Conservation (phyloP, 768 basidiomycete species). For the Leucocoprinus leucothites region DNA sequence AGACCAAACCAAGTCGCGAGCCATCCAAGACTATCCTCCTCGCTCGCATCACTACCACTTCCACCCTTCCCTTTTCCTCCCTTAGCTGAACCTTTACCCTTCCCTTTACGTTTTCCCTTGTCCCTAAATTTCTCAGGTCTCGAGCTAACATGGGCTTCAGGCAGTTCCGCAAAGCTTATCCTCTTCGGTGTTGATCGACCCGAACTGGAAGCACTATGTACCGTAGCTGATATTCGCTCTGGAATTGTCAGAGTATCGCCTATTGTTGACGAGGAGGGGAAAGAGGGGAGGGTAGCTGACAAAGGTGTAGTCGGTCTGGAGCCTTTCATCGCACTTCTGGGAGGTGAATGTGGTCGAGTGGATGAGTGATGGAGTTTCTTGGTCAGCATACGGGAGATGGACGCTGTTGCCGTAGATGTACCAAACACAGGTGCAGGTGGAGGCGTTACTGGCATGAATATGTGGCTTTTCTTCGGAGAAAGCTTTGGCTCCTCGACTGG, state of each 20-base stretch:
- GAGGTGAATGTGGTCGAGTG: conserved; percentile 60
- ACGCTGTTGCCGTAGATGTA: conserved; percentile 77
- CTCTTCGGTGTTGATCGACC: conserved; percentile 60
- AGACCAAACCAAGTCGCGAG: conserved; percentile 16
- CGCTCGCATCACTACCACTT: conserved; percentile 16
- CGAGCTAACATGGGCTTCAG: conserved; percentile 56
- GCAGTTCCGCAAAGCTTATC: conserved; percentile 77
- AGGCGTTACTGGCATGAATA: conserved; percentile 49
- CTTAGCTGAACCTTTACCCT: conserved; percentile 11
- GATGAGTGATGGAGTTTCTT: conserved; percentile 56
- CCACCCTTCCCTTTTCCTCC: neutral
- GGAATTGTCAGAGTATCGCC: conserved; percentile 6
- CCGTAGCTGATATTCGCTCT: conserved; percentile 14
- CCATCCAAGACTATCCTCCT: conserved; percentile 20
- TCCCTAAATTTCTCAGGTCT: conserved; percentile 31
- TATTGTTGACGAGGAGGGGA: conserved; percentile 22
- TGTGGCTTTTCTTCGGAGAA: conserved; percentile 23
- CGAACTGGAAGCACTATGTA: conserved; percentile 41
- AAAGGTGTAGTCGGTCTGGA: conserved; percentile 10
- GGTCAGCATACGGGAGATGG: conserved; percentile 73
- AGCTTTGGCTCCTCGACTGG: conserved; percentile 18
- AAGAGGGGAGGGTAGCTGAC: neutral
- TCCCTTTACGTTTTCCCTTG: conserved; percentile 27
- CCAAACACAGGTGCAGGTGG: conserved; percentile 47
- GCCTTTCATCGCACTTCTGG: conserved; percentile 44